These are phyloP conservation scores for Aspergillus flavus DNA, from an alignment of 2,329 filamentous ascomycete species.

Conservation along the genomic window DNA sequence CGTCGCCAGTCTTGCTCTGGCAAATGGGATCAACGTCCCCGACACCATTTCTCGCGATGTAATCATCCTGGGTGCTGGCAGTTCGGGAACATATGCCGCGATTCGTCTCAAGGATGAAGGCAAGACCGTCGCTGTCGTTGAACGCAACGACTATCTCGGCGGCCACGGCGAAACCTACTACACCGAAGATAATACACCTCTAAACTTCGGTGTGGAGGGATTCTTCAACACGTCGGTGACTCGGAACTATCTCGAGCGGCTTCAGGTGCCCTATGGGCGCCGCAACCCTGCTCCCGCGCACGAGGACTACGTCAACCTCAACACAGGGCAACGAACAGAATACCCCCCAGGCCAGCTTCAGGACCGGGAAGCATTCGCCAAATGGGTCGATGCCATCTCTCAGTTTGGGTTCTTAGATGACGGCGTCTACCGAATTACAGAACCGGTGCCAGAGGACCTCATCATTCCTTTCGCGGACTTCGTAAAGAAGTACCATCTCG, in stretches of 20 bases:
- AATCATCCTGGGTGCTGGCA: slow-evolving; percentile 32
- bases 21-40: not conserved
- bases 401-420: slow-evolving; percentile 16
- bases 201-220: slow-evolving; percentile 32
- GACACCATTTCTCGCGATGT: slow-evolving; percentile 21
- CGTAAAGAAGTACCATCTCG: slow-evolving; percentile 16
- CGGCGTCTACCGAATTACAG: slow-evolving; percentile 12
- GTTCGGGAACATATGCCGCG: slow-evolving; percentile 33
- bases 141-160: slow-evolving; percentile 27
- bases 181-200: slow-evolving; percentile 17
- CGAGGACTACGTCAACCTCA: not conserved
- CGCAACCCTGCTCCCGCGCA: not conserved
- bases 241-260: slow-evolving; percentile 25
- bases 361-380: slow-evolving; percentile 16
- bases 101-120: slow-evolving; percentile 27
- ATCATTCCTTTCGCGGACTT: slow-evolving; percentile 20
- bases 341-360: not conserved
- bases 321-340: not conserved
- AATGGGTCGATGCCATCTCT: slow-evolving; percentile 10
- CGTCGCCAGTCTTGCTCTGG: not conserved
- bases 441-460: slow-evolving; percentile 17
- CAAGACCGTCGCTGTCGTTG: slow-evolving; percentile 29
- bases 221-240: slow-evolving; percentile 25
- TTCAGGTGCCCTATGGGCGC: slow-evolving; percentile 18
- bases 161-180: slow-evolving; percentile 30